Percentiles rank a stretch among this genome's conserved stretches.
Evolutionary conservation across 1,139 yeast species (phyloP).

Genomic region (Sugiyamaella castrensis): DNA sequence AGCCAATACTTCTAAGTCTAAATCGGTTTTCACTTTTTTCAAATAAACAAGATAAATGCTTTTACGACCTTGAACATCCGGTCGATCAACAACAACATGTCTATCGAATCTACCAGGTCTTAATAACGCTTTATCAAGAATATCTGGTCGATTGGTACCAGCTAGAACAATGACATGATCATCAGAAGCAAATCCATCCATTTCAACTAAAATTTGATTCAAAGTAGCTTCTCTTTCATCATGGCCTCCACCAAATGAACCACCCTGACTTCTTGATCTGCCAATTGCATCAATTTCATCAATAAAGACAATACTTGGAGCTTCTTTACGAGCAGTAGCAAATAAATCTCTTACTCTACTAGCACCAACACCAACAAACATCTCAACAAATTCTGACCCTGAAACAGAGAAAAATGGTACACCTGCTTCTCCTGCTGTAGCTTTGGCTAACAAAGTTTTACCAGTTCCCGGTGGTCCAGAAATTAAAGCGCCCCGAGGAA

Average conservation of each 20-base stretch:
- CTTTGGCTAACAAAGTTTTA: conserved; percentile 92
- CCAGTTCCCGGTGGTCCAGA: conserved; percentile 99
- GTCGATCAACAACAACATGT: conserved; percentile 85
- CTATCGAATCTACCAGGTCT: conserved; percentile 98
- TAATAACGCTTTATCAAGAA: conserved; percentile 83
- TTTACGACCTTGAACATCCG: conserved; percentile 89
- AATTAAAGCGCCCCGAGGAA: conserved; percentile 94
- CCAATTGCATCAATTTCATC: conserved; percentile 99
- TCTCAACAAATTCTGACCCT: conserved; percentile 98
- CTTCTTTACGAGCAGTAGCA: conserved; percentile 85
- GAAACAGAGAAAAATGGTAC: conserved; percentile 94
- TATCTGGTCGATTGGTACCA: conserved; percentile 94
- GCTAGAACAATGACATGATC: conserved; percentile 97
- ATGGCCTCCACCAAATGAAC: conserved; percentile 75
- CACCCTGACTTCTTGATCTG: conserved; percentile 81
- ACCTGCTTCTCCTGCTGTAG: conserved; percentile 98
- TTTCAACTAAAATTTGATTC: conserved; percentile 91
- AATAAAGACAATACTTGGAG: conserved; percentile 91
- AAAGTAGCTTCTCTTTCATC: conserved; percentile 96
- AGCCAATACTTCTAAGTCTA: conserved; percentile 55
- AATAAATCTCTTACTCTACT: conserved; percentile 94
- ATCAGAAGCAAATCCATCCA: conserved; percentile 89
- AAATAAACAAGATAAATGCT: conserved; percentile 86
- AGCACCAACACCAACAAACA: conserved; percentile 99
- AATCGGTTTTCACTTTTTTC: conserved; percentile 56